Conservation (phyloP, 106 monocot species). For the Chionographis japonica region DNA sequence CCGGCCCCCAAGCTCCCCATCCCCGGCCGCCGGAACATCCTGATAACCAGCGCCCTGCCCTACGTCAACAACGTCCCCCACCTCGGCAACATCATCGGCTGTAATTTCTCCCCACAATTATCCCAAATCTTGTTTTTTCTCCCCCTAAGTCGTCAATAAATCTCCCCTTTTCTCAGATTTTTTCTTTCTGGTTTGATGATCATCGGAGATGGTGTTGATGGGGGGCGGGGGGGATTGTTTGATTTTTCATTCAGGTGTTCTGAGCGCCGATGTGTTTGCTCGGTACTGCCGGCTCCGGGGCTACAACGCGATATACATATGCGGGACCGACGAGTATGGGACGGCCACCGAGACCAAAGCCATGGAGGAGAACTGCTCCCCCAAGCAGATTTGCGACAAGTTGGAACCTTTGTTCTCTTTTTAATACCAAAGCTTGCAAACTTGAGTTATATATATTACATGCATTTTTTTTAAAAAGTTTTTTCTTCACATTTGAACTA, state of each 20-base stretch:
- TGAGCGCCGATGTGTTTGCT: conserved; percentile 95
- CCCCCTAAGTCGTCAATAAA: background rate
- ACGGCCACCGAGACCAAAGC: conserved; percentile 96
- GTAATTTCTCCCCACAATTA: conserved; percentile 24
- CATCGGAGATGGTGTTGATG: too few relatives aligned
- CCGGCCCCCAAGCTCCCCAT: conserved; percentile 56
- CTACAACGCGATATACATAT: conserved; percentile 81
- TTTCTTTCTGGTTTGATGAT: background rate
- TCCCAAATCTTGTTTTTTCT: background rate
- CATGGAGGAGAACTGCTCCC: conserved; percentile 94
- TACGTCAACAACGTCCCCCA: conserved; percentile 98
- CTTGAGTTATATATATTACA: background rate
- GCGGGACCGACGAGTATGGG: conserved; percentile 96
- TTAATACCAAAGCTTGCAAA: background rate
- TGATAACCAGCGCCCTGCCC: conserved; percentile 91
- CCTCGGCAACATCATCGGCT: conserved; percentile 95
- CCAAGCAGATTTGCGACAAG: conserved; percentile 97
- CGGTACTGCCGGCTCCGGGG: conserved; percentile 81
- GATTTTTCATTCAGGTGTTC: conserved; percentile 49
- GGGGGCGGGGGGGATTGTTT: background rate
- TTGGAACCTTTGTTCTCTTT: conserved; percentile 17
- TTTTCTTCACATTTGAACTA: too few relatives aligned
- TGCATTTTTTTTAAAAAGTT: background rate
- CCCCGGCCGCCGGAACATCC: conserved; percentile 70
- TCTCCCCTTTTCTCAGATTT: background rate